A percentile compares a stretch with the other conserved stretches of the same genome.
Evolutionary conservation across 139 green algal genomes (phyloP).

Genomic region (Chlamydomonas sphaeroides): DNA sequence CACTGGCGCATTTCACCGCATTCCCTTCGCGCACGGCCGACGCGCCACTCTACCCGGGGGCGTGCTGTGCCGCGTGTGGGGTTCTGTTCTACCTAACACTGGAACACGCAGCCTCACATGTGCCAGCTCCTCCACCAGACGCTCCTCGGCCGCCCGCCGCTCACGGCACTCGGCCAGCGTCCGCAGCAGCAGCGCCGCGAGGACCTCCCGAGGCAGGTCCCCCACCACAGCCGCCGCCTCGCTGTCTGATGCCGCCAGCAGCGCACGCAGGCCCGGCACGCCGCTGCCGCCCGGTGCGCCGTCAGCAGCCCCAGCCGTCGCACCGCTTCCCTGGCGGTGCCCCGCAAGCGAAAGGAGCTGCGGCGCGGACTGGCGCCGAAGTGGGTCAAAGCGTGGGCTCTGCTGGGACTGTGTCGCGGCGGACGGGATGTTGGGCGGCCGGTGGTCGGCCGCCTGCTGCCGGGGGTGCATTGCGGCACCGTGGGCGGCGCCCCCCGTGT

Average conservation of each 20-base stretch:
- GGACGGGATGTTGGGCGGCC: no score
- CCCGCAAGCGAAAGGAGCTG: not conserved
- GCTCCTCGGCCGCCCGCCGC: conserved; percentile 20
- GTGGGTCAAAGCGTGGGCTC: no score
- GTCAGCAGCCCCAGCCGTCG: not conserved
- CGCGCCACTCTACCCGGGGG: no score
- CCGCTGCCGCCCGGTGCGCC: not conserved
- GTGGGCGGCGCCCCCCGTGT: no score
- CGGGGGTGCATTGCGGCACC: no score
- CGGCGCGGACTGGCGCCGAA: not conserved
- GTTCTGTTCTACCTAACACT: no score
- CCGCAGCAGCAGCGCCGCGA: conserved; percentile 19
- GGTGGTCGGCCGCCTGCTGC: no score
- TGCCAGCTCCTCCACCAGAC: conserved; percentile 33
- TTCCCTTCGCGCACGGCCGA: no score
- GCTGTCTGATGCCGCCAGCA: not conserved
- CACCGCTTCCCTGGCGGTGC: no score
- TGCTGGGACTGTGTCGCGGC: not conserved
- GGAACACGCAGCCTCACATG: no score
- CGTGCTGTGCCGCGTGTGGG: no score
- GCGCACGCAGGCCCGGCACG: not conserved
- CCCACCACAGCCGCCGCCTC: not conserved
- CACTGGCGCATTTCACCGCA: no score
- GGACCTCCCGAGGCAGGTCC: not conserved
- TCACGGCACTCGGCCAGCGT: not conserved